Evolutionary conservation across 768 basidiomycete genomes (phyloP).

Genomic region (Amanita subjunquillea): DNA sequence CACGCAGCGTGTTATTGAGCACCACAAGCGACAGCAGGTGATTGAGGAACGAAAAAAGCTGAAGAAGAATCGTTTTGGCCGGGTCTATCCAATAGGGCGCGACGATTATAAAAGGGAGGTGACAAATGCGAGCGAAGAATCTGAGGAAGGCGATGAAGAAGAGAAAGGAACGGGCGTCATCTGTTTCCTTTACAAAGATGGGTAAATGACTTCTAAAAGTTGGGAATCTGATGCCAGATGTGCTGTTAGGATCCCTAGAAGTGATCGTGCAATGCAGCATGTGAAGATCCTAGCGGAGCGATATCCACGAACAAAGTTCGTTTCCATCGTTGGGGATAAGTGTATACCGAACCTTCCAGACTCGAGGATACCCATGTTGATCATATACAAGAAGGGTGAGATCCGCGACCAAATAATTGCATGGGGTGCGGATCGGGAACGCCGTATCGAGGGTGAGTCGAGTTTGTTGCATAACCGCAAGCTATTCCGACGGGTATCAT

Average conservation of each 20-base stretch:
- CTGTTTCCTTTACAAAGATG: conserved; percentile 92
- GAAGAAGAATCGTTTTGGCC: conserved; percentile 65
- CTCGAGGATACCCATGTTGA: conserved; percentile 79
- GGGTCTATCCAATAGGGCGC: conserved; percentile 79
- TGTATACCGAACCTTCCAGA: conserved; percentile 97
- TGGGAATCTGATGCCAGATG: not conserved
- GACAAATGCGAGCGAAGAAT: conserved; percentile 77
- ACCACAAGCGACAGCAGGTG: conserved; percentile 54
- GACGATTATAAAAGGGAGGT: conserved; percentile 95
- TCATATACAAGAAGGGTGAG: conserved; percentile 89
- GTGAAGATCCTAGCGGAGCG: conserved; percentile 64
- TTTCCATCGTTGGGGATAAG: conserved; percentile 89
- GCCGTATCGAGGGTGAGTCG: conserved; percentile 61
- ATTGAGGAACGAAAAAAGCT: conserved; percentile 49
- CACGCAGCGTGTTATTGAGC: conserved; percentile 59
- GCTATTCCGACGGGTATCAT: conserved; percentile 4
- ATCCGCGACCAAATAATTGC: conserved; percentile 78
- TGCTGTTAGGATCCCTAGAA: conserved; percentile 57
- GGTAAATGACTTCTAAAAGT: conserved; percentile 39
- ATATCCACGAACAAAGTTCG: conserved; percentile 90
- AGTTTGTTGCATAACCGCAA: conserved; percentile 2
- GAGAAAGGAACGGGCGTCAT: conserved; percentile 84
- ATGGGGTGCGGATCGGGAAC: conserved; percentile 75
- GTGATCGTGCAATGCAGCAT: conserved; percentile 65
- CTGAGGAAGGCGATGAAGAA: conserved; percentile 54